Evolutionary conservation across 192 early-diverging fungal genomes (phyloP), one percentile per base, ranked within the genome.

Genomic region (Diversispora epigaea): DNA sequence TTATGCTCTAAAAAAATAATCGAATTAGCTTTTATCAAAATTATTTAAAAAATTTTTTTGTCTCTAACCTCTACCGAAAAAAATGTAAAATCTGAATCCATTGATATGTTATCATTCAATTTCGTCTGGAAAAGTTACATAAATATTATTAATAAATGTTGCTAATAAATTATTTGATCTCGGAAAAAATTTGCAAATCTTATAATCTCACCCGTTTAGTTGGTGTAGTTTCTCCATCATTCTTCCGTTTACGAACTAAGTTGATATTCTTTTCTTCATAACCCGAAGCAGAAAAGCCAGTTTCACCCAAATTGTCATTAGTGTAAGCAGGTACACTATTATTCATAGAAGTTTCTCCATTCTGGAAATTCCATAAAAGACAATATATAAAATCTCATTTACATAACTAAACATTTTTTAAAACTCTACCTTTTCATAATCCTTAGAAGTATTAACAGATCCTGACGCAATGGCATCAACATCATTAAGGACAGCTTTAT

Each of bases 401-500:
- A 15, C 49, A 52, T 52, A 52, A 52, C 49, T 52, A 52, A 52
- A 52, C 49, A 52, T 52, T 52, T 52, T 15, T 52, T 52, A 52
- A 52, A 52, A 15, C 49, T 52, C 49, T 52, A 52, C 49, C 49
- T 2, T 52, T 52, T 52, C 49, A 52, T 52, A 52, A 52, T 52
- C 49, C 49, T 52, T 52, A 52, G 49, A 52, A 52, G 7, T 15
- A 52, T 9, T 52, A 52, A 52, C 49, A 52, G 71, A 73, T 57
- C 32, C 50, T 47, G 46, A 41, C 10, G 22, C 45, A 52, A 52
- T 52, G 49, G 49, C 49, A 52, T 73, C 71, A 7, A 73, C 50
- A n/a, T 73, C 54, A 32, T 44, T 15, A 73, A 73, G 71, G 60
- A 73, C 60, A 41, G 55, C 55, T 17, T 54, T 73, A 46, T 15